Conservation (phyloP, 768 basidiomycete genomes). For the Chalciporus piperatus region DNA sequence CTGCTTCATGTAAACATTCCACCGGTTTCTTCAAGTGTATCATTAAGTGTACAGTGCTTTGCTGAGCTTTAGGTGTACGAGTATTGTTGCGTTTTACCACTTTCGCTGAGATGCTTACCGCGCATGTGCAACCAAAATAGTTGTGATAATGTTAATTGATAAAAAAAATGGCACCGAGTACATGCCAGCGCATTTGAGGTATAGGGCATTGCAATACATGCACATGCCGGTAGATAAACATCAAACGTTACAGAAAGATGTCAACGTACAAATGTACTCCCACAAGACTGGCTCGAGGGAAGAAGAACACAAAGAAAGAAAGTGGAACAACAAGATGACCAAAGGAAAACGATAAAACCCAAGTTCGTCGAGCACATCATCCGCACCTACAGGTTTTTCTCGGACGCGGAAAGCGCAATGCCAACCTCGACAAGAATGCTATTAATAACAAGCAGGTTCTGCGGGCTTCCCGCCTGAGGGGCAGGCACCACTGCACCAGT, state of each 20-base stretch:
- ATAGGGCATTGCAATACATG: constrained; percentile 14
- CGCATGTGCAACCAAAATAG: not conserved
- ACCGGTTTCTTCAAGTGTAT: not conserved
- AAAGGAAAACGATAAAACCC: not conserved
- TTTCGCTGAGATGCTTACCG: not conserved
- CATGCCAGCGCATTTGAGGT: constrained; percentile 10
- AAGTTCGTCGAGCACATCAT: not conserved
- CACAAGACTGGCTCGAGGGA: constrained; percentile 7
- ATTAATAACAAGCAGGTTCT: constrained; percentile 36
- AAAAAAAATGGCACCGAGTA: not conserved
- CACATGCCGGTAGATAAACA: constrained; percentile 14
- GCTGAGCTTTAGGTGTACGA: not conserved
- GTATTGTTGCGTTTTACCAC: not conserved
- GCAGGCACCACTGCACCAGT: constrained; percentile 28
- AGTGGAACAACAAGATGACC: not conserved
- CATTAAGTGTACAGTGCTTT: not conserved
- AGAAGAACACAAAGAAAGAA: not conserved
- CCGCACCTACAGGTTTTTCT: constrained; percentile 2
- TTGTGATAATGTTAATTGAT: constrained; percentile 1
- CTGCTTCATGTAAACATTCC: constrained; percentile 36
- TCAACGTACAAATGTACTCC: not conserved
- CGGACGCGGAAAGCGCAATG: constrained; percentile 4
- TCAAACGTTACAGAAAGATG: not conserved
- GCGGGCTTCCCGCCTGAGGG: constrained; percentile 29
- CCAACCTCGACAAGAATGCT: constrained; percentile 37